Base-by-base conservation (phyloP, 202 grass and related monocot species). In the Panicum hallii region DNA sequence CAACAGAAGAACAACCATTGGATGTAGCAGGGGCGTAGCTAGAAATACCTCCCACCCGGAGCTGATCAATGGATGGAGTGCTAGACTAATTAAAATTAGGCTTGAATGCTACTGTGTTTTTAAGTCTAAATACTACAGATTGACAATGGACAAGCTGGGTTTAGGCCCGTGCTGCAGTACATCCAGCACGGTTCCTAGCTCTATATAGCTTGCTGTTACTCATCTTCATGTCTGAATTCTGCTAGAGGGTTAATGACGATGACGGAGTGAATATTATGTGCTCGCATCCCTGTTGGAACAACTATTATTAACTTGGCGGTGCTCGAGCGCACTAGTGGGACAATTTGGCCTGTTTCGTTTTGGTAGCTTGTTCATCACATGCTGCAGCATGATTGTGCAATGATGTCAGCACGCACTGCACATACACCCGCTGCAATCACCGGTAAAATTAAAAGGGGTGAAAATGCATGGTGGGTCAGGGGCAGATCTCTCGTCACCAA, bases 271-370 rank as follows among this genome's bases (percentile, higher is more conserved):
- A 57, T 57, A 58, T 76, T 76, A 17, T 40, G 11, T 41, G 13
- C 23, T 71, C 13, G 13, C 20, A 72, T 49, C 28, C 28, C 17
- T 56, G 72, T 41, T 53, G 41, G 50, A 75, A 49, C 2, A 40
- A 40, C 56, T 56, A 75, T 40, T 54, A 75, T 40, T 54, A 34
- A 11, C 70, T 53, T 53, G 71, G 48, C 48, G 48, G 70, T 74
- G 72, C 49, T 41, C 30, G 46, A 32, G 1, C 30, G 17, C 32
- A 75, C 73, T 43, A 58, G 53, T 76, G 73, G 73, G 53, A 5
- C 52, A 58, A 76, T 13, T 57, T 76, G 36, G 5, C 53, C 53
- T 60, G 19, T 76, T 58, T 43, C 8, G 32, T 10, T 56, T 75
- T 55, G 17, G 17, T 56, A 43, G 36, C 52, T 57, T 75, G 73